A percentile compares a stretch with the other conserved stretches of the same genome.
Evolutionary conservation across 371 early-diverging fungal species (phyloP).

Genomic region (Mucor saturninus): DNA sequence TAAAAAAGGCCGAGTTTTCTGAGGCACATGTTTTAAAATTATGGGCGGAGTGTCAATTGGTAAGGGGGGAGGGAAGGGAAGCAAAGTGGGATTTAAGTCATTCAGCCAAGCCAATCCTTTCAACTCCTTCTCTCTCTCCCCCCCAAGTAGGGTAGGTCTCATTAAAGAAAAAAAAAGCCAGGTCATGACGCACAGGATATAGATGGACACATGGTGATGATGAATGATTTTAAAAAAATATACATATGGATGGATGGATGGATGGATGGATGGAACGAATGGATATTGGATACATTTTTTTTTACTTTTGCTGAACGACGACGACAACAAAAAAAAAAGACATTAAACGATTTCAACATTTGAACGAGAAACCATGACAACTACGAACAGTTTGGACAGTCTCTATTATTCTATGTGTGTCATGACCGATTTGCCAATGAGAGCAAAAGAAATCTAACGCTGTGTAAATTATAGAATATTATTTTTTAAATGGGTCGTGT

Average conservation of each 20-base stretch:
- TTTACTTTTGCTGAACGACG: neutral
- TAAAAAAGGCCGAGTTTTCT: too few relatives aligned
- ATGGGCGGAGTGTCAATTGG: too few relatives aligned
- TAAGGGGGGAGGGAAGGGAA: too few relatives aligned
- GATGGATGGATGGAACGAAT: neutral
- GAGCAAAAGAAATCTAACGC: neutral
- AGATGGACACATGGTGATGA: neutral
- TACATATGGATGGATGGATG: conserved; percentile 2
- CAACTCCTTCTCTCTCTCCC: conserved; percentile 11
- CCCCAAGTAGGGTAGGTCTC: conserved; percentile 7
- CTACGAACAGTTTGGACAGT: neutral
- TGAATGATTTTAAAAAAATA: neutral
- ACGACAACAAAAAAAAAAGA: neutral
- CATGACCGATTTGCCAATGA: neutral
- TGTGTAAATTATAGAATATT: neutral
- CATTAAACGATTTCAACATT: neutral
- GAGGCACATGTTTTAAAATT: too few relatives aligned
- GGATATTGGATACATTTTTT: neutral
- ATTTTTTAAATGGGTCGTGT: conserved; percentile 67
- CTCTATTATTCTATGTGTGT: neutral
- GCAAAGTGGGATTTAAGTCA: neutral
- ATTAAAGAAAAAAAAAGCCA: neutral
- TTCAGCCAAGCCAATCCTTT: neutral
- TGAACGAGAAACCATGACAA: neutral
- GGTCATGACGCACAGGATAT: neutral